phyloP scores from a whole-genome alignment of 2,329 filamentous ascomycete species.

The Penicillium sp. region DNA sequence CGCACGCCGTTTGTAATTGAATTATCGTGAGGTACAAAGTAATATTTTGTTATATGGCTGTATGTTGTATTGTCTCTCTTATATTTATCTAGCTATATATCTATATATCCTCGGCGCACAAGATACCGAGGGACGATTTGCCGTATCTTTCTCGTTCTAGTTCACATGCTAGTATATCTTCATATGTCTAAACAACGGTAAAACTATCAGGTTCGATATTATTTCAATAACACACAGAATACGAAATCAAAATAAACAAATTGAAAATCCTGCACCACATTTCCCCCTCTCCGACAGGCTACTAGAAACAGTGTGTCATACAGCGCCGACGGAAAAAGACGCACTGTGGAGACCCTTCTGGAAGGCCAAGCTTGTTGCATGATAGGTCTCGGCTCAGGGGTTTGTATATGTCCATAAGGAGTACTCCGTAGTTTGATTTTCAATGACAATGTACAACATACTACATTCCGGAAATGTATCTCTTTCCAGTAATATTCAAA shows the following conservation, averaged over 20 bases:
- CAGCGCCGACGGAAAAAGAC: conserved; percentile 23
- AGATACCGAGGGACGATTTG: not conserved
- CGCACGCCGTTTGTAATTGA: not conserved
- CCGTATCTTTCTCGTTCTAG: not conserved
- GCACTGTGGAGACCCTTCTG: conserved; percentile 21
- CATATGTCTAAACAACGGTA: not conserved
- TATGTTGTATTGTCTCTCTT: not conserved
- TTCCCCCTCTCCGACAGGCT: conserved; percentile 15
- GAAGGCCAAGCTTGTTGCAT: conserved; percentile 7
- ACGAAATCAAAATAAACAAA: not conserved
- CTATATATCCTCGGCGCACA: conserved; percentile 1
- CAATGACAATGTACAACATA: not conserved
- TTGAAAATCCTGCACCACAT: not conserved
- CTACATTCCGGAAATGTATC: too few relatives aligned
- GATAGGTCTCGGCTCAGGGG: not conserved
- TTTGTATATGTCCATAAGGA: not conserved
- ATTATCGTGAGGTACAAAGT: too few relatives aligned
- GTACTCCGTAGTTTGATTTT: not conserved
- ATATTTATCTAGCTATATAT: not conserved
- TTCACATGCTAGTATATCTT: not conserved
- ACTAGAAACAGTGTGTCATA: conserved; percentile 22
- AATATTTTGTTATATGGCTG: too few relatives aligned
- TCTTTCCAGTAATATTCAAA: too few relatives aligned
- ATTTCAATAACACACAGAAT: not conserved
- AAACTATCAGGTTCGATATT: not conserved